phyloP scores from a whole-genome alignment of 2,329 filamentous ascomycete genomes.

The Lecanicillium sp. region DNA sequence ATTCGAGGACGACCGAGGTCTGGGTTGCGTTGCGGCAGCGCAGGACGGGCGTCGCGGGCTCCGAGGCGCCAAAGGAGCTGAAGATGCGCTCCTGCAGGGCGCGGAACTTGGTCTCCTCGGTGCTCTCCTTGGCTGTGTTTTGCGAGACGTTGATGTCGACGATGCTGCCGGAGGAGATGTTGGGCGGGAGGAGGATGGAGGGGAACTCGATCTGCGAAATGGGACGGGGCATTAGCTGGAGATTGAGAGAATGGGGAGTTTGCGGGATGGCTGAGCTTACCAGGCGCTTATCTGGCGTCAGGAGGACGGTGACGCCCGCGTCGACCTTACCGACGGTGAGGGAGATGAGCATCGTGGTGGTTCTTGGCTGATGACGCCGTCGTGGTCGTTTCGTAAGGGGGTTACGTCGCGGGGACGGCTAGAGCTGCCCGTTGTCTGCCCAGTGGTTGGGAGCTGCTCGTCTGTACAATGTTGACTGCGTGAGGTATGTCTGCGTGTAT shows the following conservation, averaged over 20 bases:
- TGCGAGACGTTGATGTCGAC: constrained; percentile 94
- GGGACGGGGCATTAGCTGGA: constrained; percentile 14
- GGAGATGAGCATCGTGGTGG: constrained; percentile 76
- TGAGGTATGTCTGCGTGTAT: too few species aligned
- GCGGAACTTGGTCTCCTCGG: constrained; percentile 69
- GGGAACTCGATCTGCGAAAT: constrained; percentile 84
- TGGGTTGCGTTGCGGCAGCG: constrained; percentile 96
- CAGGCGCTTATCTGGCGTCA: constrained; percentile 94
- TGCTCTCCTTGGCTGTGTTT: constrained; percentile 71
- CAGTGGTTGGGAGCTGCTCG: too few species aligned
- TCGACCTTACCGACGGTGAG: constrained; percentile 99
- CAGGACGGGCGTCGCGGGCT: constrained; percentile 69
- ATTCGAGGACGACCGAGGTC: constrained; percentile 96
- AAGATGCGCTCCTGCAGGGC: constrained; percentile 85
- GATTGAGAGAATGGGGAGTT: background rate
- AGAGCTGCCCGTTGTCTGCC: too few species aligned
- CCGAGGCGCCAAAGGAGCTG: constrained; percentile 72
- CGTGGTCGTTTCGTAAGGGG: too few species aligned
- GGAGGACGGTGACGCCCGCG: constrained; percentile 90
- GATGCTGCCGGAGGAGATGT: constrained; percentile 93
- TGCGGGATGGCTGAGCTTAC: constrained; percentile 42
- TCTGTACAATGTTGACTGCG: too few species aligned
- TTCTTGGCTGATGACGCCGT: too few species aligned
- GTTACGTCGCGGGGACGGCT: too few species aligned
- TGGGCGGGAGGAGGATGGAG: constrained; percentile 88